Conservation (phyloP, 306 rosid species). For the Herpetospermum pedunculosum region DNA sequence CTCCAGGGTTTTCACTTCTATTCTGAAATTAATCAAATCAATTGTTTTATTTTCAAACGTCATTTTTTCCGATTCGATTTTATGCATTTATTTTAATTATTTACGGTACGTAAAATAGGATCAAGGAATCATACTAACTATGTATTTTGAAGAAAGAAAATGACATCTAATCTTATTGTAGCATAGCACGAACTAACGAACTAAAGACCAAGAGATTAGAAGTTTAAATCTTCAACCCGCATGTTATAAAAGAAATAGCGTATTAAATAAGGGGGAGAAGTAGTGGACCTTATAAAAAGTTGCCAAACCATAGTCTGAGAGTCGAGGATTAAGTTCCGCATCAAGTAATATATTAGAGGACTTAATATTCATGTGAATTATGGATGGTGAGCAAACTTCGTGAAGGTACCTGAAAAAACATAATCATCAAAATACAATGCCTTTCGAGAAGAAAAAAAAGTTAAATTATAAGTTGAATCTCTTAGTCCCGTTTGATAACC, state of each 20-base stretch:
- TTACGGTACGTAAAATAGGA: no score
- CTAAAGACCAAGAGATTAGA: no score
- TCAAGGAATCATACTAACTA: neutral
- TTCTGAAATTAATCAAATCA: constrained; percentile 24
- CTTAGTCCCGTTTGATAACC: no score
- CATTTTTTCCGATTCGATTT: neutral
- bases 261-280: no score
- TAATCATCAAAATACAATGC: neutral
- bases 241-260: no score
- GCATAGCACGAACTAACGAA: no score
- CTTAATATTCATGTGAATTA: constrained; percentile 76
- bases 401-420: constrained; percentile 60
- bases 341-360: constrained; percentile 77
- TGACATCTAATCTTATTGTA: neutral
- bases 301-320: constrained; percentile 76
- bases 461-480: no score
- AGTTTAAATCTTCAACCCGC: no score
- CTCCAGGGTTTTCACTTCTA: constrained; percentile 55
- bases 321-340: constrained; percentile 61
- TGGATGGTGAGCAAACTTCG: constrained; percentile 57
- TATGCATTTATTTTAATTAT: neutral
- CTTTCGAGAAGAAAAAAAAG: no score
- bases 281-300: constrained; percentile 54
- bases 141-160: neutral
- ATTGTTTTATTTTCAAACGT: neutral